phyloP scores from a whole-genome alignment of 1,284 basidiomycete genomes.

The Ceratobasidium sp. region DNA sequence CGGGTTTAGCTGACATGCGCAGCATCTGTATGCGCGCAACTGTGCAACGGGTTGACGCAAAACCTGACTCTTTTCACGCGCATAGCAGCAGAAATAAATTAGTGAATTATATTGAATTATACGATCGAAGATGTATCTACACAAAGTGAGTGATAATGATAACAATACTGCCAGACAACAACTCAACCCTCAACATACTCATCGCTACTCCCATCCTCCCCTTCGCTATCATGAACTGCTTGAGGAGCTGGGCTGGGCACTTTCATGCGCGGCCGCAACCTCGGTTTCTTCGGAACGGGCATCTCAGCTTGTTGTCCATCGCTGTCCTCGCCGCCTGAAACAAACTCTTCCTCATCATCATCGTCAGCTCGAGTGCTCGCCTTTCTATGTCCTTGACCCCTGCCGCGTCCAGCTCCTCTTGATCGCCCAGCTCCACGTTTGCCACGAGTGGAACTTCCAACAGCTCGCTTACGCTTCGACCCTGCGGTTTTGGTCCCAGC shows the following conservation, averaged over 20 bases:
- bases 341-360: conserved; percentile 36
- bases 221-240: conserved; percentile 9
- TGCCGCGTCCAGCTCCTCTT: conserved; percentile 29
- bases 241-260: conserved; percentile 31
- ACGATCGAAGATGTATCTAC: background rate
- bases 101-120: background rate
- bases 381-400: conserved; percentile 34
- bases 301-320: conserved; percentile 10
- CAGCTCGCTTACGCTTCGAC: conserved; percentile 19
- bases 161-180: background rate
- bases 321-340: conserved; percentile 1
- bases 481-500: conserved; percentile 5
- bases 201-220: conserved; percentile 18
- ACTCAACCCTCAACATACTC: conserved; percentile 29
- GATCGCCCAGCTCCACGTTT: conserved; percentile 10
- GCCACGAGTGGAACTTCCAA: conserved; percentile 37
- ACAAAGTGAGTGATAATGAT: background rate
- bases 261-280: conserved; percentile 36
- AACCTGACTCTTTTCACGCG: background rate
- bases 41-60: background rate
- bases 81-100: background rate
- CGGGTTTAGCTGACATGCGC: too few species aligned
- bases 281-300: conserved; percentile 20
- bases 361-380: conserved; percentile 11
- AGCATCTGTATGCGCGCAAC: too few species aligned